A percentile compares a stretch with the other conserved stretches of the same genome.
phyloP scores from a whole-genome alignment of 176 grass and related monocot genomes.

The Oryza nivara region DNA sequence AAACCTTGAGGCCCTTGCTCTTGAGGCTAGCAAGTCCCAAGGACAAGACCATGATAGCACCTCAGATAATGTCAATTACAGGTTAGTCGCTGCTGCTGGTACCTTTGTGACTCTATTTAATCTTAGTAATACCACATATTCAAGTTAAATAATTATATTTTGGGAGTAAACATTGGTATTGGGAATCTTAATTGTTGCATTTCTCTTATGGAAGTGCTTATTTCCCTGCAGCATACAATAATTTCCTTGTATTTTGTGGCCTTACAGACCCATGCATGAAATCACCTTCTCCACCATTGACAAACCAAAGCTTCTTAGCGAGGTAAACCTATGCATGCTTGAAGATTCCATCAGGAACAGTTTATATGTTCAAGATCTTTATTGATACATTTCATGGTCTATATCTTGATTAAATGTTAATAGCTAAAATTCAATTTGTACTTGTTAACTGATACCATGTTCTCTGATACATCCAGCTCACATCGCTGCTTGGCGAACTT shows the following conservation, averaged over 20 bases:
- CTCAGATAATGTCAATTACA: constrained; percentile 63
- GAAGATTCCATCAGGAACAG: constrained; percentile 11
- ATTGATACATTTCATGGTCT: constrained; percentile 20
- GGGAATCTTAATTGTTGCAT: background rate
- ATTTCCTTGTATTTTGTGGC: constrained; percentile 34
- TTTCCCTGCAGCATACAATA: constrained; percentile 32
- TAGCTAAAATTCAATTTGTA: background rate
- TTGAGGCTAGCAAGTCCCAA: constrained; percentile 69
- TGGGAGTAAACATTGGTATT: constrained; percentile 12
- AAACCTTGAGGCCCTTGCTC: constrained; percentile 86
- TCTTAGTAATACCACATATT: constrained; percentile 5
- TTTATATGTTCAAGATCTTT: background rate
- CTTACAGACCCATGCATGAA: constrained; percentile 99
- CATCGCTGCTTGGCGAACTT: constrained; percentile 88
- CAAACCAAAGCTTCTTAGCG: constrained; percentile 98
- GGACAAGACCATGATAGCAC: constrained; percentile 61
- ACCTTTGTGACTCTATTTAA: constrained; percentile 33
- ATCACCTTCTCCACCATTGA: constrained; percentile 93
- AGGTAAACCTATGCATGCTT: constrained; percentile 59
- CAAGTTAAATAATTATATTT: constrained; percentile 34
- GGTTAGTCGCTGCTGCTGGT: constrained; percentile 40
- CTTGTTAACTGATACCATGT: constrained; percentile 28
- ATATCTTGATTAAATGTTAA: constrained; percentile 5
- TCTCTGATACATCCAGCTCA: constrained; percentile 63
- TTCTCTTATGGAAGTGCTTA: constrained; percentile 19